Base-by-base conservation (phyloP, 345 rosid species). In the Gossypium herbaceum region DNA sequence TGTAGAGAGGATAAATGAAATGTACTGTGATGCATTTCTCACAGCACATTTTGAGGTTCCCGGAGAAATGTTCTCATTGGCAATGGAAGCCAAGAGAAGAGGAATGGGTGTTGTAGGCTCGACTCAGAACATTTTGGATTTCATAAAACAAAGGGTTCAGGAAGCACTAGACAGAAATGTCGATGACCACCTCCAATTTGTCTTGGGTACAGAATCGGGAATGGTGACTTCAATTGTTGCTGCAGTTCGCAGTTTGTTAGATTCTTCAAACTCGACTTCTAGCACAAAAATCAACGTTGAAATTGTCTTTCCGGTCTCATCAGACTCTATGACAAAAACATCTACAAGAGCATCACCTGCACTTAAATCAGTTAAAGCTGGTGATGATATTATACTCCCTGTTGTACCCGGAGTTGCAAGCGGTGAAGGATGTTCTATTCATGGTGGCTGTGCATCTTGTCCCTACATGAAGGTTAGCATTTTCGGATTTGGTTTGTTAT, bases 21-120 rank as follows among this genome's bases (percentile, higher is more conserved):
- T 91, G 92, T 87, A 95, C 68, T 88, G 91, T 57, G 98, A 95
- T 64, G 94, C 99, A 76, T 93, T 89, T 78, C 88, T 95, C 68
- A 95, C 97, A 7, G 99, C 98, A 8, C 99, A 95, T 76, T 90
- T 95, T 7, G 94, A 95, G 83, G 98, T 93, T 77, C 99, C 99
- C 17, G 98, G 98, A 74, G 99, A 95, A 86, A 95, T 95, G 99
- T 93, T 95, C 82, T 83, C 97, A 48, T 79, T 95, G 81, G 99
- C 99, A 65, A 93, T 91, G 92, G 98, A 95, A 75, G 94, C 98
- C 15, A 91, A 90, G 85, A 80, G 85, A 79, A 85, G 99, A 80
- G 99, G 88, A 76, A 95, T 95, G 99, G 99, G 98, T 62, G 89
- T 89, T 7, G 97, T 93, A 12, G 98, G 98, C 54, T 95, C 99